Percentiles rank a stretch among this genome's conserved stretches.
Conservation (phyloP, 495 filamentous ascomycete species). For the Penicillium fimorum region DNA sequence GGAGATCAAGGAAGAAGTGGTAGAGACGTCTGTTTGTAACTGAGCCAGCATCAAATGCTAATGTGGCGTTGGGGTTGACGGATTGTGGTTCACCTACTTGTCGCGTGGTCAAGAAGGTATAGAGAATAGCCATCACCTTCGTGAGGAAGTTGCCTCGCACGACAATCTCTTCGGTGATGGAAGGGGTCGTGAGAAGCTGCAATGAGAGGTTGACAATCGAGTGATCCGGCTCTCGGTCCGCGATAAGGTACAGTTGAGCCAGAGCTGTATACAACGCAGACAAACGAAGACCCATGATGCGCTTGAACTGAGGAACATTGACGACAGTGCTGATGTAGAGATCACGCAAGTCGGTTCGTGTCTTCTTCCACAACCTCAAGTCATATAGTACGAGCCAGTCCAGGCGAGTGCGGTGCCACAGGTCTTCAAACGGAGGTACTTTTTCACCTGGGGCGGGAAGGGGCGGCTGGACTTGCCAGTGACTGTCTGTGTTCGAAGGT, state of each 20-base stretch:
- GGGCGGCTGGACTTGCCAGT: constrained; percentile 83
- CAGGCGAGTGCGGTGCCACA: constrained; percentile 81
- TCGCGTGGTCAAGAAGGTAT: constrained; percentile 92
- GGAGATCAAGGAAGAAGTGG: constrained; percentile 92
- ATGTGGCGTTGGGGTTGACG: constrained; percentile 74
- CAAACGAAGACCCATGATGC: constrained; percentile 88
- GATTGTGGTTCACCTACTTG: constrained; percentile 93
- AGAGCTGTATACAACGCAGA: constrained; percentile 90
- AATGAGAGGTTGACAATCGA: constrained; percentile 96
- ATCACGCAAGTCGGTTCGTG: constrained; percentile 83
- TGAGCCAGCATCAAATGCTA: constrained; percentile 89
- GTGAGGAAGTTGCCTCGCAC: constrained; percentile 95
- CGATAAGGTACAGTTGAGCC: constrained; percentile 92
- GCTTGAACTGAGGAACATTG: constrained; percentile 91
- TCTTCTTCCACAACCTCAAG: constrained; percentile 92
- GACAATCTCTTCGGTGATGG: constrained; percentile 92
- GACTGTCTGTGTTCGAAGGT: constrained; percentile 55
- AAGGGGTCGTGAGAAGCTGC: constrained; percentile 94
- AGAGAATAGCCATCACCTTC: constrained; percentile 91
- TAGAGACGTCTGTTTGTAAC: constrained; percentile 93
- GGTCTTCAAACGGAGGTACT: constrained; percentile 73
- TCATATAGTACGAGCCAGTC: constrained; percentile 98
- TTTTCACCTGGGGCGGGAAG: constrained; percentile 54
- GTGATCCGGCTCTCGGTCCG: constrained; percentile 94
- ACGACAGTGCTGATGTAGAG: constrained; percentile 96